Evolutionary conservation across 495 filamentous ascomycete genomes (phyloP).

Genomic region (Aspergillus mulundensis): DNA sequence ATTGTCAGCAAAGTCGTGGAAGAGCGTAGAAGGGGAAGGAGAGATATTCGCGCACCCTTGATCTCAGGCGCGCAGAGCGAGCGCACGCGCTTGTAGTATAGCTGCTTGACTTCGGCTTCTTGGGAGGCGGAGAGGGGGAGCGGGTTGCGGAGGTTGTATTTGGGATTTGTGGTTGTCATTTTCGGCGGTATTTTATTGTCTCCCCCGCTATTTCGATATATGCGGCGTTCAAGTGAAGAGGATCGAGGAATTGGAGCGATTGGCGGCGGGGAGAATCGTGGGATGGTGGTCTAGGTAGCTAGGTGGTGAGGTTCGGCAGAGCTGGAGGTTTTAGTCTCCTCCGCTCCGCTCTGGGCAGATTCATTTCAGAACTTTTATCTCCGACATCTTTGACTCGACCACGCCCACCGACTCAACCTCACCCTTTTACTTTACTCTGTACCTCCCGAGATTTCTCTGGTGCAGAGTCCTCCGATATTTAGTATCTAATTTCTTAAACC

Average conservation of each 20-base stretch:
- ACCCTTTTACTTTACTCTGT: not conserved
- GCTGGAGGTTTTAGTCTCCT: not conserved
- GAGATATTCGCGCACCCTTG: slow-evolving; percentile 54
- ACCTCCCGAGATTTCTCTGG: no score
- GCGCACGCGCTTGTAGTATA: slow-evolving; percentile 86
- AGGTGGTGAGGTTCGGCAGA: not conserved
- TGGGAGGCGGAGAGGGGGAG: slow-evolving; percentile 88
- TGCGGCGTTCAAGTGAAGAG: no score
- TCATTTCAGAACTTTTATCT: not conserved
- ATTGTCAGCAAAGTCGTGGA: not conserved
- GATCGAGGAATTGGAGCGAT: not conserved
- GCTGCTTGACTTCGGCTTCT: slow-evolving; percentile 82
- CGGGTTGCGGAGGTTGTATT: slow-evolving; percentile 64
- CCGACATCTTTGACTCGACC: not conserved
- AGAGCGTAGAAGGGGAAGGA: not conserved
- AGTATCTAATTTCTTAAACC: no score
- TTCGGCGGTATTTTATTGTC: not conserved
- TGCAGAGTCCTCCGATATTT: no score
- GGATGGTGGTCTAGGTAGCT: not conserved
- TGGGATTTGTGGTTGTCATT: slow-evolving; percentile 12
- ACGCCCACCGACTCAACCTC: not conserved
- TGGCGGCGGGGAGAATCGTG: not conserved
- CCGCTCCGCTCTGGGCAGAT: not conserved
- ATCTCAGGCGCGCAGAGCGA: slow-evolving; percentile 78
- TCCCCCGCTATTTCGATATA: no score